Conservation (phyloP, 495 filamentous ascomycete species). For the Aspergillus kassunensis region DNA sequence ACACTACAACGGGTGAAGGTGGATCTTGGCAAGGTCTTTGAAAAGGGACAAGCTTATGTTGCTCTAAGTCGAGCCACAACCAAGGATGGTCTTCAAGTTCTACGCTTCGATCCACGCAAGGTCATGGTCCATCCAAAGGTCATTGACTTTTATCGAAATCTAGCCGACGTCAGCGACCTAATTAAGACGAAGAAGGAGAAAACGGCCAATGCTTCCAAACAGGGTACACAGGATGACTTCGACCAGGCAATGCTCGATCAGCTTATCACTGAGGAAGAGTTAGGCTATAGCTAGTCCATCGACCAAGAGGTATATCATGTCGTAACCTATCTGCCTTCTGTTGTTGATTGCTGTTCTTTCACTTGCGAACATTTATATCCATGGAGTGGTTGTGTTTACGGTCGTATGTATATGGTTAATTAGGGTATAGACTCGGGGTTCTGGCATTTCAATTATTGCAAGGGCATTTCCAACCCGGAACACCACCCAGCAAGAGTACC, state of each 20-base stretch:
- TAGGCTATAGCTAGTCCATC: background rate
- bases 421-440: too few relatives aligned
- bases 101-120: conserved; percentile 82
- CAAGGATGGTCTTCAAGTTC: conserved; percentile 83
- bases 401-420: too few relatives aligned
- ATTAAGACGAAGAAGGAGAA: conserved; percentile 25
- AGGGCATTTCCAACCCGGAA: too few relatives aligned
- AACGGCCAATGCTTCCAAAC: background rate
- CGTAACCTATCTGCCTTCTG: background rate
- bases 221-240: conserved; percentile 9
- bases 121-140: conserved; percentile 94
- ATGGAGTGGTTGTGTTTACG: background rate
- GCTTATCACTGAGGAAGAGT: conserved; percentile 4
- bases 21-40: conserved; percentile 85
- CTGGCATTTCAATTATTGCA: too few relatives aligned
- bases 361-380: conserved; percentile 4
- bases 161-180: conserved; percentile 53
- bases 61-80: conserved; percentile 72
- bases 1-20: conserved; percentile 94
- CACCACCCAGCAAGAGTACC: too few relatives aligned
- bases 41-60: conserved; percentile 75
- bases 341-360: background rate
- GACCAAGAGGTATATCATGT: background rate
- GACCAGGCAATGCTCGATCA: conserved; percentile 10
- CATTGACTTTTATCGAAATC: conserved; percentile 73